Evolutionary conservation across 2,329 filamentous ascomycete species (phyloP), one percentile per base, ranked within the genome.

Genomic region (Lachnellula subtilissima): DNA sequence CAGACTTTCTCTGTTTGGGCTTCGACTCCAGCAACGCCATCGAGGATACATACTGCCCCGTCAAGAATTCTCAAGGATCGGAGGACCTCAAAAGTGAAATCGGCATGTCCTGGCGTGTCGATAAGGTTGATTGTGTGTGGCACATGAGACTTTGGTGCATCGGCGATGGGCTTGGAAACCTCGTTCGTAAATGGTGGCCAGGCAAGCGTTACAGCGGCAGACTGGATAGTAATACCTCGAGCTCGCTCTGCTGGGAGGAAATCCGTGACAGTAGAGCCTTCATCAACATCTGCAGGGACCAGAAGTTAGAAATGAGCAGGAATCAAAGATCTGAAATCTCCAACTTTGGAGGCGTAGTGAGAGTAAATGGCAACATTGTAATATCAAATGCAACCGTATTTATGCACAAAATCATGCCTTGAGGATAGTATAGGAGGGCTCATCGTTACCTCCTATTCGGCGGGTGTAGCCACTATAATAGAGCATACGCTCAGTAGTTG

Each of bases 401-500:
- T 4, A 32, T 32, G 17, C 2, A 15, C 17, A 15, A 17, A 42
- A 42, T n/a, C 2, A 11, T 8, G 39, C 6, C 15, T 42, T 17
- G 5, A 37, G 35, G 9, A 47, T 52, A 50, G 11, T 52, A 19
- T 36, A 8, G 5, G 22, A 52, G 47, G 48, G 19, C 35, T 35
- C 14, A 47, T 50, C 37, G 35, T 36, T 76, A 82, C 80, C 79
- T 75, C 94, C 94, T 68, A 97, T 85, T 71, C 92, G 81, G 62
- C 89, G 81, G 9, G 92, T 96, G 60, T 92, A 86, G 49, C 94
- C 93, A 70, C 91, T 95, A 69, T 97, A 96, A 70, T 91, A 97
- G 68, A 99, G 87, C 93, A 97, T 97, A 56, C 94, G 91, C 83
- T 99, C 94, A 3, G 94, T 97, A 0, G 94, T 99, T 0, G 94